These are phyloP conservation scores for Aspergillus affinis DNA, from an alignment of 495 filamentous ascomycete species.

Conservation along the genomic window DNA sequence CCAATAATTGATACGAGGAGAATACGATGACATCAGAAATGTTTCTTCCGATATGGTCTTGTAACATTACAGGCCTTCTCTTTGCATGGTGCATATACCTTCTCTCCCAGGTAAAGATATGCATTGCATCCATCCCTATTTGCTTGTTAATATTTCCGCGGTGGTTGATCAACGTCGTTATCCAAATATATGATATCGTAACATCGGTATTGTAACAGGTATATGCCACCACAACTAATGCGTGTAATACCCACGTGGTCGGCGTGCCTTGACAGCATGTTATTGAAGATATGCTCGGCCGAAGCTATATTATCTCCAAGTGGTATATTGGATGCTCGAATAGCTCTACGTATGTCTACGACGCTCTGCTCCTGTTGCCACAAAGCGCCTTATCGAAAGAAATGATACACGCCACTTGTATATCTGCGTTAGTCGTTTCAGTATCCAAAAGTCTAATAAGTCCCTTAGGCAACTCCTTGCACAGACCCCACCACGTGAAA, in stretches of 20 bases:
- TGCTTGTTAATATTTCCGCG: background rate
- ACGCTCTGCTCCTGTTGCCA: background rate
- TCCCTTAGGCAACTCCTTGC: conserved; percentile 7
- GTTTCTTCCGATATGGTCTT: background rate
- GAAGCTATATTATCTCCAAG: background rate
- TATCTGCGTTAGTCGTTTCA: background rate
- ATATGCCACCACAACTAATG: background rate
- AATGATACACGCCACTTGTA: background rate
- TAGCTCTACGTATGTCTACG: no score
- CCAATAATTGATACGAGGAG: background rate
- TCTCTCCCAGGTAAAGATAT: background rate
- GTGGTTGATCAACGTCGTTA: background rate
- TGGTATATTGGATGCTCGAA: no score
- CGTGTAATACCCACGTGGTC: background rate
- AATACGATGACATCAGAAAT: background rate
- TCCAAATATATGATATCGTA: background rate
- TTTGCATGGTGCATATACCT: background rate
- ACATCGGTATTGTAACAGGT: background rate
- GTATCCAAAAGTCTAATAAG: no score
- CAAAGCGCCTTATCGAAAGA: background rate
- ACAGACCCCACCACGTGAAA: conserved; percentile 8
- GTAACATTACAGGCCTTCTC: background rate
- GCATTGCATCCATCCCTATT: background rate
- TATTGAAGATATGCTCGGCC: background rate
- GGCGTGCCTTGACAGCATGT: background rate